Evolutionary conservation across 306 rosid genomes (phyloP), one percentile per base, ranked within the genome.

Genomic region (barrel medic (Medicago truncatula)): DNA sequence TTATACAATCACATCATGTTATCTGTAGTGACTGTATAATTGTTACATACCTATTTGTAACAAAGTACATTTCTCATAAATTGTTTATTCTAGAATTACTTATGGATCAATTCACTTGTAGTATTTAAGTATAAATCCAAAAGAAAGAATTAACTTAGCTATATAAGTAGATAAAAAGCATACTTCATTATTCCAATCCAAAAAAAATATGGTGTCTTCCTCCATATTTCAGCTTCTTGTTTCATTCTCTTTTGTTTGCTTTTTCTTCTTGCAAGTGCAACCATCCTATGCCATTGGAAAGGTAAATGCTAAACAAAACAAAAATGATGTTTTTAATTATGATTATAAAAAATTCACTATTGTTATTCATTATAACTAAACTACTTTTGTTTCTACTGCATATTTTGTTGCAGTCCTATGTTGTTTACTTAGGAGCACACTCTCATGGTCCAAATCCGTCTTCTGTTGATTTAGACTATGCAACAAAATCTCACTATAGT

Each of bases 371-470:
- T n/a, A 13, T 14, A n/a, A 31, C 43, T 31, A 62, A 62, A 34
- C 0, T 15, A 36, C 2, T 34, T 44, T 0, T 44, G 11, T 44
- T 14, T 43, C 14, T 43, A 44, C 3, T 44, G 57, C 39, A 23
- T 67, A 44, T 67, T 67, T 11, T 75, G 59, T 66, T 82, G 78
- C 81, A 89, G 89, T 84, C 91, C 31, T 87, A 81, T 59, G 77
- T 89, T 70, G 91, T 89, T 6, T 89, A 89, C 67, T 77, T 89
- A 44, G 89, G 91, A 81, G 80, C 69, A 66, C 71, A 66, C 12
- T 66, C 71, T 41, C 71, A 66, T 66, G 71, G 71, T 11, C 16
- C 31, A 41, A 66, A 66, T 66, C 90, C 87, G 63, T 83, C 87
- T 4, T 7, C 68, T 2, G 7, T 0, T 60, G 89, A 87, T 79